Percentiles rank a stretch among this genome's conserved stretches.
Evolutionary conservation across 78 protist genomes (phyloP).

Genomic region (Chrysochromulina parva): DNA sequence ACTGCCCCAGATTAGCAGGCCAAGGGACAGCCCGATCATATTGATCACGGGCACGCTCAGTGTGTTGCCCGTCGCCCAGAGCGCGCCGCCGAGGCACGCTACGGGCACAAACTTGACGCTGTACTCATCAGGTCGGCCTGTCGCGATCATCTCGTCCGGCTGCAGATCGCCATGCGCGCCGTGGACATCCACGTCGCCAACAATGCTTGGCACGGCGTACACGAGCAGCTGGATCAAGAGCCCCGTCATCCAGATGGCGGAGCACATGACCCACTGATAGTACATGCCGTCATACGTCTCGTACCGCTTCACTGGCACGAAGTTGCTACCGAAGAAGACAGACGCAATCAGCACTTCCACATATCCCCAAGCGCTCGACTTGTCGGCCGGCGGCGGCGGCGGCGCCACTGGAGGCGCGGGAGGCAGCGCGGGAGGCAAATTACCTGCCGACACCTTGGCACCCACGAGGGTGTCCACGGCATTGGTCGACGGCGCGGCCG

Average conservation of each 20-base stretch:
- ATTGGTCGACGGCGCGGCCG: too few species aligned
- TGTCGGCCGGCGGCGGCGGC: too few species aligned
- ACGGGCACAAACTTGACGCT: conserved; percentile 35
- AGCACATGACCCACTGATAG: conserved; percentile 60
- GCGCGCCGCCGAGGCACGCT: conserved; percentile 66
- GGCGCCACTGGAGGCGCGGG: too few species aligned
- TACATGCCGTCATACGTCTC: conserved; percentile 54
- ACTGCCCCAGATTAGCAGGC: conserved; percentile 76
- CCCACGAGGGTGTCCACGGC: too few species aligned
- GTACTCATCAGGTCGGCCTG: neutral
- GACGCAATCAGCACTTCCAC: conserved; percentile 31
- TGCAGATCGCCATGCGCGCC: too few species aligned
- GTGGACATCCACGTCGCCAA: neutral
- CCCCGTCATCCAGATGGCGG: conserved; percentile 52
- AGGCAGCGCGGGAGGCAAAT: too few species aligned
- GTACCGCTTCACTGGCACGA: conserved; percentile 42
- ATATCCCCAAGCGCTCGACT: too few species aligned
- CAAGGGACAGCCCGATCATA: conserved; percentile 76
- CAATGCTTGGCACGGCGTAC: neutral
- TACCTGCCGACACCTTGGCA: too few species aligned
- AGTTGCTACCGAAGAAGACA: conserved; percentile 59
- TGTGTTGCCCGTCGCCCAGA: conserved; percentile 73
- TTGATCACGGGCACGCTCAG: conserved; percentile 74
- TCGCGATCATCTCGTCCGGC: neutral
- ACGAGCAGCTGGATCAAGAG: neutral